These are phyloP conservation scores for Prunus kanzakura DNA, from an alignment of 306 rosid species.

Conservation along the genomic window DNA sequence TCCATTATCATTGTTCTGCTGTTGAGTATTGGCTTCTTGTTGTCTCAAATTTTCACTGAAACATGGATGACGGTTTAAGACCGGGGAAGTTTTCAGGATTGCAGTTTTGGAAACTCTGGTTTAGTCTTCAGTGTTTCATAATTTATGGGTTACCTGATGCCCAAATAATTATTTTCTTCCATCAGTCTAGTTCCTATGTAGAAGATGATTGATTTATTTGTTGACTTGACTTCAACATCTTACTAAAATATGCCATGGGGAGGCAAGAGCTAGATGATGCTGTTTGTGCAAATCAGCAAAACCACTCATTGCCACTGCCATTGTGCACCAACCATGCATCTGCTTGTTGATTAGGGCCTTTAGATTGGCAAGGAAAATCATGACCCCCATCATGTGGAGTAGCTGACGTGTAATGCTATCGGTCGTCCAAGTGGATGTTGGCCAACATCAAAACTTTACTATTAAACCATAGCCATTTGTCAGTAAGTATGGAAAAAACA, in stretches of 20 bases:
- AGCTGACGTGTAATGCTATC: conserved; percentile 27
- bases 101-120: background rate
- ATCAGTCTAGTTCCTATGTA: background rate
- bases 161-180: background rate
- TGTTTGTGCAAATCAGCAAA: conserved; percentile 1
- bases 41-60: background rate
- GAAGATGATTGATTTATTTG: background rate
- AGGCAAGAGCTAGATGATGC: background rate
- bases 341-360: background rate
- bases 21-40: background rate
- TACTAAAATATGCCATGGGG: background rate
- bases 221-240: conserved; percentile 1
- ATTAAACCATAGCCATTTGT: conserved; percentile 53
- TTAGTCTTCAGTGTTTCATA: no score
- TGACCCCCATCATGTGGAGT: background rate
- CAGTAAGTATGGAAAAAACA: conserved; percentile 27
- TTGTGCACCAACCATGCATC: conserved; percentile 3
- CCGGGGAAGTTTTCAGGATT: background rate
- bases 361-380: conserved; percentile 11
- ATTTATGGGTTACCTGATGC: no score
- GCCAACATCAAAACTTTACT: conserved; percentile 28
- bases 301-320: conserved; percentile 8
- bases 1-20: background rate
- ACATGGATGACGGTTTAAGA: background rate
- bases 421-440: conserved; percentile 31